Evolutionary conservation across 768 basidiomycete species (phyloP), one percentile per base, ranked within the genome.

Genomic region (Rhizopogon vinicolor): DNA sequence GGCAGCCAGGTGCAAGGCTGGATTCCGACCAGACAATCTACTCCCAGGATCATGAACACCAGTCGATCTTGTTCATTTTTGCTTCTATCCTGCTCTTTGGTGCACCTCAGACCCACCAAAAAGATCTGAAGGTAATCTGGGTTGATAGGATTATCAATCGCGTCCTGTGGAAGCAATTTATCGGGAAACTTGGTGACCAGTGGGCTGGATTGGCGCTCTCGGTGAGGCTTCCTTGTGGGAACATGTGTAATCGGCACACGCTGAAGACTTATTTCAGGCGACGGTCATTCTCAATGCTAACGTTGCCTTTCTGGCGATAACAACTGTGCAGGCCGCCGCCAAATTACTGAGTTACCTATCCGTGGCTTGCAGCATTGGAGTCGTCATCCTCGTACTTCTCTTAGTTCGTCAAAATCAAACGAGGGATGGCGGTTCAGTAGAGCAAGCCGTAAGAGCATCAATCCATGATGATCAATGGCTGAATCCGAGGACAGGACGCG

Each of bases 251-350:
- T 43, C 33, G 8, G 19, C 46, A 22, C 12, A 48, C 3, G 7
- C 18, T 40, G 43, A 16, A 5, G 16, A 44, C 18, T 44, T n/a
- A 51, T 13, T 42, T 4, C 28, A 82, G 80, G 73, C 72, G 1
- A 79, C 78, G 0, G 78, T 83, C 7, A 64, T 83, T 29, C 64
- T 83, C 10, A 76, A 75, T 28, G 78, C 78, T 3, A 81, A 82
- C 50, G 76, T 85, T 1, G 76, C 76, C 0, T 81, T 83, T 60
- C 64, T 85, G 7, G 76, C 79, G 7, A 80, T 84, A 25, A 3
- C 33, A 48, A 14, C 46, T 22, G 19, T 48, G 33, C 75, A 74
- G n/a, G 67, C 68, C 41, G 68, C 74, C 43, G 74, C 46, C 18
- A 33, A 18, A 48, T 16, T 48, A 35, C 13, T 48, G 5, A 72